Base-by-base conservation (phyloP, 495 filamentous ascomycete genomes). In the Letharia lupina region DNA sequence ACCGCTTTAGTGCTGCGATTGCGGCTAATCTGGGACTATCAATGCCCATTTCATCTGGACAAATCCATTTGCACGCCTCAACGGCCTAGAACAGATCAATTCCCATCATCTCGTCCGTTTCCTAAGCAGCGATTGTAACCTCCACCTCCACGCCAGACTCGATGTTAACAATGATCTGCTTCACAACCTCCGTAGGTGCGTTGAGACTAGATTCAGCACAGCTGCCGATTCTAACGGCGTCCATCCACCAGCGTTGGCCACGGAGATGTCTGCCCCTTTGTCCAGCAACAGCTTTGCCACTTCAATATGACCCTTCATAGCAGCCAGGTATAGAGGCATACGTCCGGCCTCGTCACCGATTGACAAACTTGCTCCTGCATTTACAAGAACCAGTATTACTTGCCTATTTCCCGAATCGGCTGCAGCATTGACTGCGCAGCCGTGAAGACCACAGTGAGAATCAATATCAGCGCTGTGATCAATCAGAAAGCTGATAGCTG, bases 121-220 rank as follows among this genome's bases (percentile, higher is more conserved):
- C 77, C 85, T 91, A 98, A 78, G 94, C 93, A 77, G 94, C 94
- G 82, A 98, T 98, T 74, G 94, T 98, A 72, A 98, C 94, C 86
- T 98, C 94, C 74, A 98, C 94, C 87, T 98, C 94, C 77, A 98
- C 94, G 84, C 94, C 94, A 68, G 94, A 94, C 87, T 98, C 94
- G 79, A 98, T 98, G 85, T 98, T 98, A 84, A 98, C 92, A 79
- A 98, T 98, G 85, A 98, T 98, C 86, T 96, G 92, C 88, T 98
- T 98, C 79, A 98, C 94, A 67, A 96, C 91, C 86, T 98, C 94
- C 73, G 94, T 98, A 64, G 94, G 94, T 68, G 94, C 94, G 78
- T 93, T 94, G 65, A 98, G 83, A 82, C 91, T 93, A 71, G 54
- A 67, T 20, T 37, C 0, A 20, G 54, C 39, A n/a, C 41, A 44